Conservation (phyloP, 2,329 filamentous ascomycete species). For the Colletotrichum sidae region DNA sequence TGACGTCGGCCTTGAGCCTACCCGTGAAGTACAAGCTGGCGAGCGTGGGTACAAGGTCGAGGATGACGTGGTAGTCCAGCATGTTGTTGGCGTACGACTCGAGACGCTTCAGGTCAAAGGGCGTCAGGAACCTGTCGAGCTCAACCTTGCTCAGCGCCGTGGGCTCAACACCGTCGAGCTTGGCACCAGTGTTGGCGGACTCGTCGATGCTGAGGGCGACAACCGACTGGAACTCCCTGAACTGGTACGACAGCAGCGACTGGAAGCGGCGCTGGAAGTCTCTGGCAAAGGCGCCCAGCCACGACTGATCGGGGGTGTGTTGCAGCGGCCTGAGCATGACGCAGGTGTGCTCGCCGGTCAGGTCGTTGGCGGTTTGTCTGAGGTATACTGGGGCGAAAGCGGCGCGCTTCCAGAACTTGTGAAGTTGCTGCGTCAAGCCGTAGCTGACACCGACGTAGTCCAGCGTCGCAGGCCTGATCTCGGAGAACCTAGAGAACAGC, state of each 20-base stretch:
- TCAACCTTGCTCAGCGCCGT: constrained; percentile 76
- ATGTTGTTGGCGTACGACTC: constrained; percentile 97
- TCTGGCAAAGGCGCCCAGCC: constrained; percentile 90
- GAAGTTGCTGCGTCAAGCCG: constrained; percentile 85
- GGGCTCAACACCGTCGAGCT: constrained; percentile 65
- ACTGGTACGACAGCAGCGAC: constrained; percentile 90
- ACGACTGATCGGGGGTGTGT: constrained; percentile 75
- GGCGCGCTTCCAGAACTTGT: constrained; percentile 96
- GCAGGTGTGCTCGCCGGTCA: constrained; percentile 97
- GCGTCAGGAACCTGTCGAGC: constrained; percentile 82
- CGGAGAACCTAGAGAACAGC: constrained; percentile 87
- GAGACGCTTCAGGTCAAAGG: constrained; percentile 93
- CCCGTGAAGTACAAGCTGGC: constrained; percentile 88
- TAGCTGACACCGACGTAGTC: constrained; percentile 98
- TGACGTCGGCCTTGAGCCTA: constrained; percentile 74
- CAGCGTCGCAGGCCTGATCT: constrained; percentile 81
- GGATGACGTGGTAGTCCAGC: constrained; percentile 96
- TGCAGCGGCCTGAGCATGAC: constrained; percentile 92
- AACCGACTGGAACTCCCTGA: constrained; percentile 82
- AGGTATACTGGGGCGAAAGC: constrained; percentile 91
- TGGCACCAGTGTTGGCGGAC: constrained; percentile 79
- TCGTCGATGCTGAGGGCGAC: constrained; percentile 90
- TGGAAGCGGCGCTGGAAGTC: constrained; percentile 98
- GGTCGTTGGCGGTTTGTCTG: constrained; percentile 92
- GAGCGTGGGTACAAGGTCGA: constrained; percentile 89